phyloP scores from a whole-genome alignment of 2,329 filamentous ascomycete genomes.

The Fusarium devonianum region DNA sequence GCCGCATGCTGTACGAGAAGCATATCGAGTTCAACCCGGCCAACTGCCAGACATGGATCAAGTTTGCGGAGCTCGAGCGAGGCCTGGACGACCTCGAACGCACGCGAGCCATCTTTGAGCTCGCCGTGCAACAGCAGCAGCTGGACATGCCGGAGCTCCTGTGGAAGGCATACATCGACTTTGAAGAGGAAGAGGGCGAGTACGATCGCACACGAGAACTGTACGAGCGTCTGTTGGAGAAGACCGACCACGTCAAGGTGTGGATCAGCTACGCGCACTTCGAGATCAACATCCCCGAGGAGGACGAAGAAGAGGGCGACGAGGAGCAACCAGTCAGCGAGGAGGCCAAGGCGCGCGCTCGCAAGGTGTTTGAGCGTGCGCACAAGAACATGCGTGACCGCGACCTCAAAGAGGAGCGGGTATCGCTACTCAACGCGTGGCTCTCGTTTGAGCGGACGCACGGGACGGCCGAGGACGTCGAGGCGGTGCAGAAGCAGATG shows the following conservation, averaged over 20 bases:
- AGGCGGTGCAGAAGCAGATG: constrained; percentile 91
- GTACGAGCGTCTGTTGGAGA: constrained; percentile 89
- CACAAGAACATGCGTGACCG: constrained; percentile 87
- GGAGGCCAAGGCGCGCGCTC: constrained; percentile 81
- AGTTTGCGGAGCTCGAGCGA: constrained; percentile 91
- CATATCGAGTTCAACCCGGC: constrained; percentile 90
- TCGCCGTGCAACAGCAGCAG: constrained; percentile 81
- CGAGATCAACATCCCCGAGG: constrained; percentile 90
- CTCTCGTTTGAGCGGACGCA: constrained; percentile 89
- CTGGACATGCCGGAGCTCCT: constrained; percentile 97
- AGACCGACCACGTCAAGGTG: constrained; percentile 99
- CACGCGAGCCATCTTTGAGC: constrained; percentile 87
- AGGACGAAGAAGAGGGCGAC: constrained; percentile 64
- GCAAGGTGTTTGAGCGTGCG: constrained; percentile 84
- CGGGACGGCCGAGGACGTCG: constrained; percentile 76
- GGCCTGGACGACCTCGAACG: constrained; percentile 90
- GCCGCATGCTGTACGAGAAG: constrained; percentile 91
- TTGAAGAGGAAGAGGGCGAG: constrained; percentile 94
- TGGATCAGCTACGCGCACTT: constrained; percentile 99
- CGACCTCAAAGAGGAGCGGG: constrained; percentile 92
- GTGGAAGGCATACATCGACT: constrained; percentile 99
- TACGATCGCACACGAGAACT: constrained; percentile 82
- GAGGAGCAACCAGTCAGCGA: constrained; percentile 78
- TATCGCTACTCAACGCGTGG: constrained; percentile 90
- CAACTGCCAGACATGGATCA: constrained; percentile 95